phyloP scores from a whole-genome alignment of 805 yeast species.

The Metschnikowia orientalis region DNA sequence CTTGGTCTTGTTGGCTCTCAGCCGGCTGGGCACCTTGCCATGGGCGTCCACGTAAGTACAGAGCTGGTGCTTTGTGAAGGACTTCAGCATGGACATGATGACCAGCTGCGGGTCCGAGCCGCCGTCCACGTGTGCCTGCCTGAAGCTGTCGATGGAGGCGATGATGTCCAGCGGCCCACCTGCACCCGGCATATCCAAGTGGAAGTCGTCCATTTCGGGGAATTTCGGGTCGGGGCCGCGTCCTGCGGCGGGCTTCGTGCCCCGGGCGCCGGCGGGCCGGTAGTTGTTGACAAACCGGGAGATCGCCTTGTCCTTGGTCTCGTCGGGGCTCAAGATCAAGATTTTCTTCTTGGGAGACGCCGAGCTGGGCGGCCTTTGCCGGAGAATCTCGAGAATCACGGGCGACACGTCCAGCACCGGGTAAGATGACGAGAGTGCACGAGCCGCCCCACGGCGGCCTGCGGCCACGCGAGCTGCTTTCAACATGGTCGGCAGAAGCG shows the following conservation, averaged over 20 bases:
- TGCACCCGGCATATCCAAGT: neutral
- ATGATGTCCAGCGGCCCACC: conserved; percentile 1
- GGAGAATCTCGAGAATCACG: conserved; percentile 8
- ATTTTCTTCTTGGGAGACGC: conserved; percentile 9
- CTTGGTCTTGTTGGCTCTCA: conserved; percentile 13
- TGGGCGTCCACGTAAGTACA: conserved; percentile 8
- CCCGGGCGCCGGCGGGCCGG: neutral
- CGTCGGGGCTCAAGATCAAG: conserved; percentile 16
- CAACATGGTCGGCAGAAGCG: too few relatives aligned
- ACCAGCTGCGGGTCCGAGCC: conserved; percentile 7
- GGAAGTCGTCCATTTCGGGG: conserved; percentile 2
- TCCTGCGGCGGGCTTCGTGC: neutral
- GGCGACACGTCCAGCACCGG: conserved; percentile 3
- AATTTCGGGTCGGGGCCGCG: neutral
- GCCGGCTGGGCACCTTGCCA: conserved; percentile 1
- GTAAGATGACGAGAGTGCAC: conserved; percentile 3
- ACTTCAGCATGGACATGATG: conserved; percentile 6
- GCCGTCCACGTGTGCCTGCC: conserved; percentile 1
- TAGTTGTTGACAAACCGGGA: conserved; percentile 5
- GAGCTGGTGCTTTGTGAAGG: conserved; percentile 16
- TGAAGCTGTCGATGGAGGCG: conserved; percentile 7
- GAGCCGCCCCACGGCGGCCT: conserved; percentile 1
- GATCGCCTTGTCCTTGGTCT: conserved; percentile 14
- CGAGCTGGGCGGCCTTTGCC: conserved; percentile 2
- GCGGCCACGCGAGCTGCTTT: neutral